These are phyloP conservation scores for Chytridium lagenaria DNA, from an alignment of 371 early-diverging fungal genomes.

Conservation along the genomic window DNA sequence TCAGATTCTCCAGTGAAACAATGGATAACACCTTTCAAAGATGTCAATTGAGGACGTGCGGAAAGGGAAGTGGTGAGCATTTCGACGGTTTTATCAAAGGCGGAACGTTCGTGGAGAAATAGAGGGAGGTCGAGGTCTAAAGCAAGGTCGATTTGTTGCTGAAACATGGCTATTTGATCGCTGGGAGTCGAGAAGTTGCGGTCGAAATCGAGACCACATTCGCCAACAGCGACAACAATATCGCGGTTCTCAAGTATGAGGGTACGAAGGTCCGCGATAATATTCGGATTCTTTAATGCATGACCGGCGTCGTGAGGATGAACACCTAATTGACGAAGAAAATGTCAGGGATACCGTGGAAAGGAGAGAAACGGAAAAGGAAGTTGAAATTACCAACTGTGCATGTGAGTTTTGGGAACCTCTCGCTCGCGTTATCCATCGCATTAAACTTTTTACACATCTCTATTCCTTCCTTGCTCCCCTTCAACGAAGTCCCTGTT, in stretches of 20 bases:
- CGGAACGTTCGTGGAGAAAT: conserved; percentile 61
- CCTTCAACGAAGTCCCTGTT: conserved; percentile 43
- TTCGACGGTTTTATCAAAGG: conserved; percentile 52
- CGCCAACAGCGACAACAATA: conserved; percentile 62
- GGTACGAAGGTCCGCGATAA: conserved; percentile 18
- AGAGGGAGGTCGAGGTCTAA: conserved; percentile 47
- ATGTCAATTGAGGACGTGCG: background rate
- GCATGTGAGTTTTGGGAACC: conserved; percentile 31
- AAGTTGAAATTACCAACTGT: conserved; percentile 30
- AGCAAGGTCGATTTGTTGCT: conserved; percentile 28
- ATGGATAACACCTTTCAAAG: conserved; percentile 60
- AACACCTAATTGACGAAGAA: conserved; percentile 26
- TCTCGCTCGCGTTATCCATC: background rate
- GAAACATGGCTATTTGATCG: conserved; percentile 56
- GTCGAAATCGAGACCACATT: conserved; percentile 67
- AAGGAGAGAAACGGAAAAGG: background rate
- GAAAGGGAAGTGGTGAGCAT: background rate
- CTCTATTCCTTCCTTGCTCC: conserved; percentile 31
- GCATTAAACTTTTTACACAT: conserved; percentile 26
- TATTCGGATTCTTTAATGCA: conserved; percentile 16
- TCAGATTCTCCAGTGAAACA: conserved; percentile 56
- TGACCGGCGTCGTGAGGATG: conserved; percentile 43
- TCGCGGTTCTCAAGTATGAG: conserved; percentile 26
- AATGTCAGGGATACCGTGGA: background rate
- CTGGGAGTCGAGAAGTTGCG: conserved; percentile 53